phyloP scores from a whole-genome alignment of 2,329 filamentous ascomycete species.

The Penicillium sp. region DNA sequence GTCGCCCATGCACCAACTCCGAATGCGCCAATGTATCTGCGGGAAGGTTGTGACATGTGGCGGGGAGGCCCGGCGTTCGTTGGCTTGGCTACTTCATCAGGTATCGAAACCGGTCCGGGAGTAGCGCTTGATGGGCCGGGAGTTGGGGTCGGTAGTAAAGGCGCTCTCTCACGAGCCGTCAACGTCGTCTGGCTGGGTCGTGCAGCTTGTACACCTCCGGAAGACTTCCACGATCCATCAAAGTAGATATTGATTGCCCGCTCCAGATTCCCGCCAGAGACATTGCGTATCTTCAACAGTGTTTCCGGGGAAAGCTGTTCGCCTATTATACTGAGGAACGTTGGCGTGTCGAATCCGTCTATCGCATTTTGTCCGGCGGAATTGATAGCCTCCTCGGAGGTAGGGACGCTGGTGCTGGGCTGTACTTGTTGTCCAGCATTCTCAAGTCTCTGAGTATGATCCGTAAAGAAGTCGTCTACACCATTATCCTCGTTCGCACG shows the following conservation, averaged over 20 bases:
- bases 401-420: no score
- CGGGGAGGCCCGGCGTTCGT: constrained; percentile 21
- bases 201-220: constrained; percentile 5
- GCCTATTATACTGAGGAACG: constrained; percentile 64
- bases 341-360: constrained; percentile 58
- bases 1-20: constrained; percentile 93
- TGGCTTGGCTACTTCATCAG: constrained; percentile 1
- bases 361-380: constrained; percentile 1
- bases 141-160: constrained; percentile 6
- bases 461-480: neutral
- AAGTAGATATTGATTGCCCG: constrained; percentile 68
- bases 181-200: constrained; percentile 19
- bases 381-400: neutral
- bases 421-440: neutral
- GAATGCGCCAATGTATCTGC: constrained; percentile 86
- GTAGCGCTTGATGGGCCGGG: neutral
- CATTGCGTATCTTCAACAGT: constrained; percentile 54
- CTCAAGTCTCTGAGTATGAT: neutral
- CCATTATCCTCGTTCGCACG: neutral
- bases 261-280: constrained; percentile 60
- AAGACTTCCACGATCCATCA: constrained; percentile 64
- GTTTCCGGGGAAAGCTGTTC: constrained; percentile 52
- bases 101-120: neutral
- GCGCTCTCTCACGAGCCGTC: constrained; percentile 17
- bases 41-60: constrained; percentile 48